Evolutionary conservation across 2,329 filamentous ascomycete genomes (phyloP).

Genomic region (Acrocalymma vagum): DNA sequence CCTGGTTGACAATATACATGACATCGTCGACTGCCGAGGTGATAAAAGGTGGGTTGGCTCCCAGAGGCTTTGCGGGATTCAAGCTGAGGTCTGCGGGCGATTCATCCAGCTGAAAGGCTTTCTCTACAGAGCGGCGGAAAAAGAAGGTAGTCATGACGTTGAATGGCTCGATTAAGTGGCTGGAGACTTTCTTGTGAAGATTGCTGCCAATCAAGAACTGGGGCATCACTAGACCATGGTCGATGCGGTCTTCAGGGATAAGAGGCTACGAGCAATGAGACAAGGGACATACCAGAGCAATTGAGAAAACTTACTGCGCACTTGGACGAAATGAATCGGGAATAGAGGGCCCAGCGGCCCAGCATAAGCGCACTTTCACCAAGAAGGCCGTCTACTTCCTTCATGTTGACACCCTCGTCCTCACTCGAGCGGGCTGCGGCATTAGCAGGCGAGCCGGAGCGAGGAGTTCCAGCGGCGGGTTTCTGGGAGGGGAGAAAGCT

Average conservation of each 20-base stretch:
- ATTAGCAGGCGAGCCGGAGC: constrained; percentile 78
- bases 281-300: constrained; percentile 1
- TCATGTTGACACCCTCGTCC: constrained; percentile 96
- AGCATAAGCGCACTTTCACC: constrained; percentile 93
- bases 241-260: constrained; percentile 61
- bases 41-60: constrained; percentile 85
- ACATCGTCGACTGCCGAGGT: constrained; percentile 97
- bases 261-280: constrained; percentile 34
- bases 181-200: constrained; percentile 78
- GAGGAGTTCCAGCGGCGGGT: constrained; percentile 66
- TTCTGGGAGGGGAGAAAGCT: constrained; percentile 84
- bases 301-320: constrained; percentile 70
- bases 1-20: constrained; percentile 98
- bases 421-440: constrained; percentile 71
- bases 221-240: constrained; percentile 70
- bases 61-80: constrained; percentile 74
- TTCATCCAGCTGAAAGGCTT: constrained; percentile 96
- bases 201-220: constrained; percentile 80
- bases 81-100: constrained; percentile 81
- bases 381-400: constrained; percentile 87
- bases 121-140: constrained; percentile 94
- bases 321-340: constrained; percentile 86
- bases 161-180: constrained; percentile 80
- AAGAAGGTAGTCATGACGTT: constrained; percentile 96
- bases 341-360: constrained; percentile 90